A percentile compares a stretch with the other conserved stretches of the same genome.
Evolutionary conservation across 1,284 basidiomycete genomes (phyloP).

Genomic region (Caloboletus inedulis): DNA sequence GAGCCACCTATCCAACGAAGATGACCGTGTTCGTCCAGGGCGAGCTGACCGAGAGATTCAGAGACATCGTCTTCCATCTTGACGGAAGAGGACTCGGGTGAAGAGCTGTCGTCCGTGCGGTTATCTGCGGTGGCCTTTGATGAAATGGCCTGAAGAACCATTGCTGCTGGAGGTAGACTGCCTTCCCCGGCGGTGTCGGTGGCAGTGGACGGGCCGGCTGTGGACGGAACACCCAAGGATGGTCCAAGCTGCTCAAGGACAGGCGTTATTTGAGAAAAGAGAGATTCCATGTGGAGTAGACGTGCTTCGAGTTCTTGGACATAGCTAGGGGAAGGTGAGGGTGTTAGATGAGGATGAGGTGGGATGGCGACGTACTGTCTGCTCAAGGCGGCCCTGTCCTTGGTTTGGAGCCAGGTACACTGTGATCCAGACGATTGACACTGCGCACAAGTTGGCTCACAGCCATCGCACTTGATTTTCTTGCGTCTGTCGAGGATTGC

Average conservation of each 20-base stretch:
- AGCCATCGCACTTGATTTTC: constrained; percentile 87
- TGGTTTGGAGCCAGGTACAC: constrained; percentile 84
- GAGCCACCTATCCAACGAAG: constrained; percentile 91
- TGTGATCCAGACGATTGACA: constrained; percentile 67
- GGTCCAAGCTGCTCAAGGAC: constrained; percentile 68
- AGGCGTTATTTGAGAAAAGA: constrained; percentile 75
- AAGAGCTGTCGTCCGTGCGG: constrained; percentile 30
- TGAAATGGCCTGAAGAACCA: constrained; percentile 42
- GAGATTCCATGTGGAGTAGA: constrained; percentile 76
- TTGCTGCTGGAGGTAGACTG: constrained; percentile 35
- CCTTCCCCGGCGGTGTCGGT: constrained; percentile 32
- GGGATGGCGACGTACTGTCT: constrained; percentile 61
- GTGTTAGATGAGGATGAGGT: constrained; percentile 13
- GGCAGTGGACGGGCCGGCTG: constrained; percentile 32
- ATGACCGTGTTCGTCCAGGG: constrained; percentile 85
- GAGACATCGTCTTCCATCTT: constrained; percentile 71
- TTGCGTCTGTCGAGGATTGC: constrained; percentile 56
- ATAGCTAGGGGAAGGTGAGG: constrained; percentile 51
- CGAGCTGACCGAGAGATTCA: constrained; percentile 81
- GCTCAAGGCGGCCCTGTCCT: constrained; percentile 80
- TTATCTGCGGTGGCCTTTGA: constrained; percentile 39
- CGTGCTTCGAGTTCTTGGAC: constrained; percentile 84
- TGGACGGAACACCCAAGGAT: constrained; percentile 39
- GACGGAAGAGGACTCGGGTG: constrained; percentile 44
- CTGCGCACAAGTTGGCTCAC: constrained; percentile 79